phyloP scores from a whole-genome alignment of 176 grass and related monocot species.

The Avena sativa region DNA sequence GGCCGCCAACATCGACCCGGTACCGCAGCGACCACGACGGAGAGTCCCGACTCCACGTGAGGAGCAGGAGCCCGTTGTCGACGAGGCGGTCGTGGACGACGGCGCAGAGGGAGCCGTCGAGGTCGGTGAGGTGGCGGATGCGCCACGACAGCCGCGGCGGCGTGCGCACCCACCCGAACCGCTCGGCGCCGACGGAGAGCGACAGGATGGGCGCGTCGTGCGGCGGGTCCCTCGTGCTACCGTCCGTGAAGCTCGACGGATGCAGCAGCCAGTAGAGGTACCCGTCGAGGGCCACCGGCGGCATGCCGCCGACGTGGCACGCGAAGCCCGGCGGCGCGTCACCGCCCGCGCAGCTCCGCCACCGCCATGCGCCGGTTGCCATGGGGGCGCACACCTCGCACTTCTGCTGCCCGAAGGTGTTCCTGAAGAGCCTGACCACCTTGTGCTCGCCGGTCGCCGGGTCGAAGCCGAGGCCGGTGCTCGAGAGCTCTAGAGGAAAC shows the following conservation, averaged over 20 bases:
- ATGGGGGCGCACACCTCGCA: constrained; percentile 28
- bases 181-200: not conserved
- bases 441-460: constrained; percentile 20
- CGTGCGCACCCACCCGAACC: constrained; percentile 26
- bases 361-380: not conserved
- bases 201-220: constrained; percentile 26
- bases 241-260: not conserved
- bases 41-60: not conserved
- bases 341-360: constrained; percentile 25
- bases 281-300: constrained; percentile 11
- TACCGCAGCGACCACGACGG: constrained; percentile 17
- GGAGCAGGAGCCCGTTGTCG: not conserved
- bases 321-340: not conserved
- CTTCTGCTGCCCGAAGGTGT: not conserved
- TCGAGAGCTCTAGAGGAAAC: not conserved
- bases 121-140: constrained; percentile 9
- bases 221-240: not conserved
- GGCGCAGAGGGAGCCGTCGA: constrained; percentile 32
- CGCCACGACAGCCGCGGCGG: not conserved
- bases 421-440: constrained; percentile 42
- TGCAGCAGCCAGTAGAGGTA: constrained; percentile 29
- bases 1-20: not conserved
- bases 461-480: constrained; percentile 43
- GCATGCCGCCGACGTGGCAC: not conserved
- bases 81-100: constrained; percentile 3